A percentile compares a stretch with the other conserved stretches of the same genome.
Evolutionary conservation across 2,329 filamentous ascomycete species (phyloP).

Genomic region (Fusarium palustre): DNA sequence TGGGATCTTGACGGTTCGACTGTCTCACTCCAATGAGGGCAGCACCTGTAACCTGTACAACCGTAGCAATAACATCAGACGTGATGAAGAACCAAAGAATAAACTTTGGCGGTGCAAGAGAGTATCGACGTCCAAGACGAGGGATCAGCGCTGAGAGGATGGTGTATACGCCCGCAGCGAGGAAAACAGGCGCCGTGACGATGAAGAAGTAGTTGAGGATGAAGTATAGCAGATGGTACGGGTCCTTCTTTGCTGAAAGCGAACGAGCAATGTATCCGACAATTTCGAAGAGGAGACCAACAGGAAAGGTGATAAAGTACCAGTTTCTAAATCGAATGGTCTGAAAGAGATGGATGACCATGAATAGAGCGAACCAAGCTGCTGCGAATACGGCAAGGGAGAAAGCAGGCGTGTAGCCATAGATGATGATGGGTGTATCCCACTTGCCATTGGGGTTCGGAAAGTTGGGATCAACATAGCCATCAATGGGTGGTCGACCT

Average conservation of each 20-base stretch:
- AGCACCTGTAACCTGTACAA: constrained; percentile 66
- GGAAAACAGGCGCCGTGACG: constrained; percentile 68
- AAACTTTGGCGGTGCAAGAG: constrained; percentile 58
- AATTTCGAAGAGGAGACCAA: constrained; percentile 61
- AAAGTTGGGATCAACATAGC: constrained; percentile 65
- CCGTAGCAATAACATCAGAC: constrained; percentile 64
- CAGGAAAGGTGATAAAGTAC: constrained; percentile 60
- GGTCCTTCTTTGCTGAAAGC: constrained; percentile 62
- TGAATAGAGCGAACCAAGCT: constrained; percentile 57
- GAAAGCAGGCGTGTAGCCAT: constrained; percentile 63
- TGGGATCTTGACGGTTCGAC: constrained; percentile 62
- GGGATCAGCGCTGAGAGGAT: constrained; percentile 63
- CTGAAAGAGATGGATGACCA: constrained; percentile 54
- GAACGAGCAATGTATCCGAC: constrained; percentile 62
- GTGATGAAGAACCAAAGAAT: constrained; percentile 67
- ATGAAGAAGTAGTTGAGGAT: constrained; percentile 72
- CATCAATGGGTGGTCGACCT: constrained; percentile 34
- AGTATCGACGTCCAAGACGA: constrained; percentile 56
- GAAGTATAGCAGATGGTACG: constrained; percentile 67
- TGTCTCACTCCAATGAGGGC: constrained; percentile 64
- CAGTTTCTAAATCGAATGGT: constrained; percentile 55
- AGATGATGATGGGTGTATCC: constrained; percentile 63
- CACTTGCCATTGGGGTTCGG: constrained; percentile 59
- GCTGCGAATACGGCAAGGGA: constrained; percentile 57
- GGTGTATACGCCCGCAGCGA: constrained; percentile 68